Percentiles rank a stretch among this genome's conserved stretches.
Conservation (phyloP, 345 rosid species). For the Chamaenerion angustifolium region DNA sequence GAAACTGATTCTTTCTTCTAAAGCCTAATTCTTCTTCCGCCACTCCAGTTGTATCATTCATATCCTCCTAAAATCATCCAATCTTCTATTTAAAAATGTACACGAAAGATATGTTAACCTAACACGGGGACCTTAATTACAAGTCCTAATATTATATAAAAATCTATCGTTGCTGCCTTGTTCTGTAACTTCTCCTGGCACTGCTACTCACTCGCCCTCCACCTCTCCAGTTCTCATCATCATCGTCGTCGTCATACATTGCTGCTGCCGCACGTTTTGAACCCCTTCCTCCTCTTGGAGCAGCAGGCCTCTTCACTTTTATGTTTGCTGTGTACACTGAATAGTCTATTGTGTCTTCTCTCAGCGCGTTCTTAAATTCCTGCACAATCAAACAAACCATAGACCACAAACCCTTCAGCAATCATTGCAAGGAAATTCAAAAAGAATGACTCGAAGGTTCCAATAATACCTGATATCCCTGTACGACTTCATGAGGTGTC, state of each 20-base stretch:
- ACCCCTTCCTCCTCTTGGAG: slow-evolving; percentile 18
- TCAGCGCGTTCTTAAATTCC: slow-evolving; percentile 82
- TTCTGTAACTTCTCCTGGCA: slow-evolving; percentile 27
- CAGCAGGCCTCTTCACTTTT: slow-evolving; percentile 66
- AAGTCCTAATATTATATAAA: slow-evolving; percentile 20
- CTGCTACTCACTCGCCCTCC: slow-evolving; percentile 24
- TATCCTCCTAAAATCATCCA: neutral
- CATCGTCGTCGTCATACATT: slow-evolving; percentile 39
- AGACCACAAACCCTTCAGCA: neutral
- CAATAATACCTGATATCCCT: slow-evolving; percentile 63
- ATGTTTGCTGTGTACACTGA: slow-evolving; percentile 63
- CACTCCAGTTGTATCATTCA: slow-evolving; percentile 1
- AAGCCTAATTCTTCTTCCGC: slow-evolving; percentile 1
- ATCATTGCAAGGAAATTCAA: too few species aligned
- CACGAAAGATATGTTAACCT: slow-evolving; percentile 6
- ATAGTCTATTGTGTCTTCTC: slow-evolving; percentile 79
- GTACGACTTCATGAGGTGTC: slow-evolving; percentile 51
- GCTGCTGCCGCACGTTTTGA: slow-evolving; percentile 17
- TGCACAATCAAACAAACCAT: slow-evolving; percentile 12
- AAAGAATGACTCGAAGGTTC: too few species aligned
- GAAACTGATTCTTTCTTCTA: neutral
- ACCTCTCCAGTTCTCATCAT: slow-evolving; percentile 35
- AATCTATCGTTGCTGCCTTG: slow-evolving; percentile 28
- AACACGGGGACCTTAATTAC: slow-evolving; percentile 6
- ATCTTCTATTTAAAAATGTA: slow-evolving; percentile 9